A percentile compares a stretch with the other conserved stretches of the same genome.
These are phyloP conservation scores for Rubroshorea leprosula DNA, from an alignment of 345 rosid species.

Conservation along the genomic window DNA sequence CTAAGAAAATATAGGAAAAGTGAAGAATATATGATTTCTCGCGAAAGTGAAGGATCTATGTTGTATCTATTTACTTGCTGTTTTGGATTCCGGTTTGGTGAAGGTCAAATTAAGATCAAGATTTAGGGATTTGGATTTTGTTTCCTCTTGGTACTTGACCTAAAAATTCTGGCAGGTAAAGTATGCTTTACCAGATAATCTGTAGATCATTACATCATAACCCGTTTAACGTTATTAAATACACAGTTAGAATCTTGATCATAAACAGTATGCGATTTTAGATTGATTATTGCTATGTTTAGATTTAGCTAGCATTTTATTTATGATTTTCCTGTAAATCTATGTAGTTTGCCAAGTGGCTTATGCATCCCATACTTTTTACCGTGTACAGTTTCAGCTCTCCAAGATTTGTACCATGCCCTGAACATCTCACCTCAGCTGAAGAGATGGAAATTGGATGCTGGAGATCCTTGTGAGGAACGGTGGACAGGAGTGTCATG, in stretches of 20 bases:
- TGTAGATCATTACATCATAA: not conserved
- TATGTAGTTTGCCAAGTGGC: not conserved
- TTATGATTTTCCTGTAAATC: slow-evolving; percentile 7
- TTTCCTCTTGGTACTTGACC: not conserved
- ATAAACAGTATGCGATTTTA: not conserved
- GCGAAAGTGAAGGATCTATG: not conserved
- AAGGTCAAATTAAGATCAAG: not conserved
- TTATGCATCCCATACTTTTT: not conserved
- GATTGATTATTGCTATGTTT: not conserved
- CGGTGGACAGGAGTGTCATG: slow-evolving; percentile 88
- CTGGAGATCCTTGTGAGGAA: slow-evolving; percentile 82
- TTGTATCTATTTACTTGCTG: not conserved
- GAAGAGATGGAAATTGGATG: slow-evolving; percentile 59
- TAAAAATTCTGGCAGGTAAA: not conserved
- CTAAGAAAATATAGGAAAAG: slow-evolving; percentile 9
- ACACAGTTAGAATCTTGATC: not conserved
- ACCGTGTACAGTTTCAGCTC: slow-evolving; percentile 48
- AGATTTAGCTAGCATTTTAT: not conserved
- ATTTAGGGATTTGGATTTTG: not conserved
- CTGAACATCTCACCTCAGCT: slow-evolving; percentile 56
- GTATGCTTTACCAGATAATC: not conserved
- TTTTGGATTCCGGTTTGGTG: not conserved
- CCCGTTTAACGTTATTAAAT: not conserved
- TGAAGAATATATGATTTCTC: not conserved
- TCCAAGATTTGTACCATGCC: slow-evolving; percentile 53